Evolutionary conservation across 805 yeast genomes (phyloP).

Genomic region (Myxozyma geophila): DNA sequence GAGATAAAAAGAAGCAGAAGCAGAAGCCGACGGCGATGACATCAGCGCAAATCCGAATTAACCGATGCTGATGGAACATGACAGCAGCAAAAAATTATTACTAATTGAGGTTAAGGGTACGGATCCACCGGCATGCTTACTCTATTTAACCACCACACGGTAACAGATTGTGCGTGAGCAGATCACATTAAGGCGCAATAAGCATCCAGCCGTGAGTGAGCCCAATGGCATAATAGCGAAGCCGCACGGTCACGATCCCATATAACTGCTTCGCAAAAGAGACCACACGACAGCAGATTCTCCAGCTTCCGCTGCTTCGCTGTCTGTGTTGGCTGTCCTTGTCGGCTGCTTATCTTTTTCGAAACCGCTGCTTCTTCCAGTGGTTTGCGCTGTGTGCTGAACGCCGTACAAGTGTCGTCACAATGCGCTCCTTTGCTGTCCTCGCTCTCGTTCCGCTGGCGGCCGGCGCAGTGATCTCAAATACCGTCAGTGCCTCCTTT

Average conservation of each 20-base stretch:
- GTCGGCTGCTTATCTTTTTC: too few relatives aligned
- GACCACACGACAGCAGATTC: too few relatives aligned
- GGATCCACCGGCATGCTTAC: constrained; percentile 10
- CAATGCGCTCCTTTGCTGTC: not conserved
- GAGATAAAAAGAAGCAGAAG: not conserved
- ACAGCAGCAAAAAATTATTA: not conserved
- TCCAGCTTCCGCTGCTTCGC: too few relatives aligned
- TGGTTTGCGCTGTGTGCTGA: not conserved
- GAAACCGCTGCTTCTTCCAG: too few relatives aligned
- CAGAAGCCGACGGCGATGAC: not conserved
- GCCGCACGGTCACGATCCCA: too few relatives aligned
- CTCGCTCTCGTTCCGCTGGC: not conserved
- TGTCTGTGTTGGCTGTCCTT: too few relatives aligned
- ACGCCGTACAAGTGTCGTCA: not conserved
- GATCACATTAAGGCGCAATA: not conserved
- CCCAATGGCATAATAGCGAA: not conserved
- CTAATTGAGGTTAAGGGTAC: constrained; percentile 9
- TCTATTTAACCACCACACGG: not conserved
- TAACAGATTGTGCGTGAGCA: not conserved
- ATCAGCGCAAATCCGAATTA: not conserved
- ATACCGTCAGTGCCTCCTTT: constrained; percentile 2
- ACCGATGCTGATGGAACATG: not conserved
- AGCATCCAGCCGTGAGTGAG: not conserved
- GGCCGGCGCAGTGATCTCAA: not conserved
- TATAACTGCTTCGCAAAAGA: too few relatives aligned